These are phyloP conservation scores for Globisporangium barbulae DNA, from an alignment of 352 stramenopile genomes.

Conservation along the genomic window DNA sequence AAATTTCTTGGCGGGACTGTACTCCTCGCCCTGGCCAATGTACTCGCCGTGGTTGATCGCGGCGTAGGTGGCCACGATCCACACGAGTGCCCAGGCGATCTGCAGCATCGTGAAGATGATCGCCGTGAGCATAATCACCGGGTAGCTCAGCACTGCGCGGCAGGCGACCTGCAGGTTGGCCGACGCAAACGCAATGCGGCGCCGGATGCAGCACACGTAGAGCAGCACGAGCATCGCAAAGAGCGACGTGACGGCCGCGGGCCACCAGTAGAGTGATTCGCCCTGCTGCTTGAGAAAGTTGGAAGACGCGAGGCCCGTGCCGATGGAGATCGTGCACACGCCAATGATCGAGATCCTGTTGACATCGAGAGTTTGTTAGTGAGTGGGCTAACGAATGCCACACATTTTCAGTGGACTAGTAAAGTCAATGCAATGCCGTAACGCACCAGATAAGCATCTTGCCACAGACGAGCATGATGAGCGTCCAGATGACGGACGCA, in stretches of 20 bases:
- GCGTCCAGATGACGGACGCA: constrained; percentile 44
- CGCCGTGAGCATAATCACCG: constrained; percentile 60
- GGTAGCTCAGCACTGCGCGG: constrained; percentile 70
- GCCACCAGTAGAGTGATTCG: constrained; percentile 49
- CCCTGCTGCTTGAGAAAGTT: constrained; percentile 39
- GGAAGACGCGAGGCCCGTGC: constrained; percentile 30
- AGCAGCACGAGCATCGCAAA: constrained; percentile 43
- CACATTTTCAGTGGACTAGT: background rate
- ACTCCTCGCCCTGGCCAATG: constrained; percentile 28
- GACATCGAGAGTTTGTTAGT: background rate
- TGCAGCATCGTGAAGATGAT: constrained; percentile 72
- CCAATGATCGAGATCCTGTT: constrained; percentile 36
- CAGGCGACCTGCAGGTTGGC: constrained; percentile 81
- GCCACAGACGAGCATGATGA: constrained; percentile 48
- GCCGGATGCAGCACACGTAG: constrained; percentile 56
- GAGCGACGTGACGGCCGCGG: constrained; percentile 32
- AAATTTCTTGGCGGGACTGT: constrained; percentile 32
- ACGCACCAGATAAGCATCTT: constrained; percentile 62
- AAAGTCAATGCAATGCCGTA: background rate
- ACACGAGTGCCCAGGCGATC: constrained; percentile 74
- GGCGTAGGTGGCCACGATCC: constrained; percentile 62
- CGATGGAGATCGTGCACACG: constrained; percentile 40
- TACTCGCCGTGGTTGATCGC: constrained; percentile 58
- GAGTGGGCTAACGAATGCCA: background rate
- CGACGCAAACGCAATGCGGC: constrained; percentile 69